Evolutionary conservation across 805 yeast species (phyloP).

Genomic region (Hemisphaericaspora nanyangensis): DNA sequence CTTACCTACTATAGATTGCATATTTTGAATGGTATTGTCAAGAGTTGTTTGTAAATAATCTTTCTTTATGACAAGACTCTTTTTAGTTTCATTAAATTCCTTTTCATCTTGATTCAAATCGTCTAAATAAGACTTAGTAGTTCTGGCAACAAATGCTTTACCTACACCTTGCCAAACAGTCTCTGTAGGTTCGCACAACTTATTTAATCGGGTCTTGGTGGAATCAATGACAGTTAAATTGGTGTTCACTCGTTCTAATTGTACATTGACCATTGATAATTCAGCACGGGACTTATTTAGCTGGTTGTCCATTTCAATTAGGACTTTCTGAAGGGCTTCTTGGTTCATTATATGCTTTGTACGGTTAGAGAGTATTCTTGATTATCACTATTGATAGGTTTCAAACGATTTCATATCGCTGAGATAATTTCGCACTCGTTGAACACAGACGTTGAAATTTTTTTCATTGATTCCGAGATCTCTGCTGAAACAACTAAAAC

Average conservation of each 20-base stretch:
- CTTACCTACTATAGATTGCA: slow-evolving; percentile 45
- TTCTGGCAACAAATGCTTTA: slow-evolving; percentile 57
- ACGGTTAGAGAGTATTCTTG: no score
- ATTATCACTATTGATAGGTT: no score
- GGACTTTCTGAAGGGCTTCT: slow-evolving; percentile 49
- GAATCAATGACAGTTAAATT: slow-evolving; percentile 51
- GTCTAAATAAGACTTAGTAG: slow-evolving; percentile 42
- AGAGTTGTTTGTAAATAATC: slow-evolving; percentile 72
- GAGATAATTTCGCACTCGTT: no score
- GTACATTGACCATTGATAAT: slow-evolving; percentile 50
- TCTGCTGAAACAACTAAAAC: no score
- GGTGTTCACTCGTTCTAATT: slow-evolving; percentile 46
- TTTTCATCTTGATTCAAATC: slow-evolving; percentile 50
- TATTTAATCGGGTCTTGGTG: slow-evolving; percentile 53
- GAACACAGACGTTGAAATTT: no score
- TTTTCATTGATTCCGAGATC: no score
- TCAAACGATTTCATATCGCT: no score
- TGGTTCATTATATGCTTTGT: slow-evolving; percentile 37
- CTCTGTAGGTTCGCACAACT: slow-evolving; percentile 37
- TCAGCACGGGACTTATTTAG: slow-evolving; percentile 58
- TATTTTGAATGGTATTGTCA: slow-evolving; percentile 64
- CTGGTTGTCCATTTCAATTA: slow-evolving; percentile 65
- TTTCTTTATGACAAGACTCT: slow-evolving; percentile 63
- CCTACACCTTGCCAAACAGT: slow-evolving; percentile 85
- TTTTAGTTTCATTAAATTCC: slow-evolving; percentile 54